Evolutionary conservation across 2,329 filamentous ascomycete genomes (phyloP).

Genomic region (Kalaharituber pfeilii): DNA sequence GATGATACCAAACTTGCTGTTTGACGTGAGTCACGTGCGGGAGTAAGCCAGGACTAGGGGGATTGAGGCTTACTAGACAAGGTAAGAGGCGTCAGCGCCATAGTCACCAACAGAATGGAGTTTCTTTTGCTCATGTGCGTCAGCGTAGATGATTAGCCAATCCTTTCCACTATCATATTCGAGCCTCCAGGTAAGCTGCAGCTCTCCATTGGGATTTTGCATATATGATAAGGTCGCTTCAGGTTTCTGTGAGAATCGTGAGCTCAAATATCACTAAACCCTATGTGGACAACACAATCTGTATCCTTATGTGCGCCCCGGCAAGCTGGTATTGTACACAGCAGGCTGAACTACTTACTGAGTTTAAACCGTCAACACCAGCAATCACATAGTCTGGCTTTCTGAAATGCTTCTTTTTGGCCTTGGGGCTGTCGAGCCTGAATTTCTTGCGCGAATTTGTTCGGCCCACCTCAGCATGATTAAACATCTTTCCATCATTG

Average conservation of each 20-base stretch:
- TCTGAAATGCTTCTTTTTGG: no score
- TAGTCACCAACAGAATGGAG: slow-evolving; percentile 41
- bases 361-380: neutral
- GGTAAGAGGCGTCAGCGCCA: slow-evolving; percentile 37
- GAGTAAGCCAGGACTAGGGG: no score
- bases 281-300: slow-evolving; percentile 10
- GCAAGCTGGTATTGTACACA: neutral
- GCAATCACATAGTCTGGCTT: neutral
- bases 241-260: slow-evolving; percentile 36
- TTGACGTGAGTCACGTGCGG: no score
- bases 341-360: neutral
- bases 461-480: no score
- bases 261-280: no score
- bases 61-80: slow-evolving; percentile 34
- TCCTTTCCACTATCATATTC: slow-evolving; percentile 46
- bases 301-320: no score
- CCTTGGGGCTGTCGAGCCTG: neutral
- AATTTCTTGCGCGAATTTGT: no score
- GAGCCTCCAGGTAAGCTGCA: slow-evolving; percentile 39
- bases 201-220: slow-evolving; percentile 33
- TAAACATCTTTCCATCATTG: no score
- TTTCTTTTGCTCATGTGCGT: slow-evolving; percentile 33
- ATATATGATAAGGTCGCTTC: slow-evolving; percentile 40
- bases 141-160: slow-evolving; percentile 43
- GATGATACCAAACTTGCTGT: slow-evolving; percentile 35